Percentiles rank a stretch among this genome's conserved stretches.
Conservation (phyloP, 2,329 filamentous ascomycete genomes). For the Colletotrichum shisoi region DNA sequence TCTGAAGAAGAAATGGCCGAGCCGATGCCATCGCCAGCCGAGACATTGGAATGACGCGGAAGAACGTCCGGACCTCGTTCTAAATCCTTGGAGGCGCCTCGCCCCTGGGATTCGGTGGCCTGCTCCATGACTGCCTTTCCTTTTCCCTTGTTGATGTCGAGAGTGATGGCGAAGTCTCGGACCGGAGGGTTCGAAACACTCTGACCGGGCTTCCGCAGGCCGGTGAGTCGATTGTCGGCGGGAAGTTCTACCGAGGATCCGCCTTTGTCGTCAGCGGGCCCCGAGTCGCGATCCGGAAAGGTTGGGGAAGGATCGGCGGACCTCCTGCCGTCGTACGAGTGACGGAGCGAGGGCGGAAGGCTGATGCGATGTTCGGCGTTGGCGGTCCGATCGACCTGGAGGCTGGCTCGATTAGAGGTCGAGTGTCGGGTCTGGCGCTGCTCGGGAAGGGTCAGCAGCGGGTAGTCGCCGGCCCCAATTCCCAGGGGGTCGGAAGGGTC, state of each 20-base stretch:
- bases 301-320: constrained; percentile 47
- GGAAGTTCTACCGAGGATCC: constrained; percentile 19
- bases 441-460: constrained; percentile 61
- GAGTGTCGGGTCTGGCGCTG: constrained; percentile 58
- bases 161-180: constrained; percentile 35
- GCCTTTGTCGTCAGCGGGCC: constrained; percentile 32
- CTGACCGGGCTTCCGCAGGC: constrained; percentile 45
- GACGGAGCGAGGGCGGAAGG: constrained; percentile 62
- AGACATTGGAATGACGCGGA: constrained; percentile 58
- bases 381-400: constrained; percentile 59
- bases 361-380: constrained; percentile 60
- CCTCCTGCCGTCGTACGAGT: constrained; percentile 62
- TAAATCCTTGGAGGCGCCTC: constrained; percentile 60
- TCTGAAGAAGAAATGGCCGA: constrained; percentile 64
- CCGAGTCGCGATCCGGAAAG: constrained; percentile 39
- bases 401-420: constrained; percentile 56
- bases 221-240: constrained; percentile 39
- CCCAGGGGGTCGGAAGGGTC: constrained; percentile 50
- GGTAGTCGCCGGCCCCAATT: constrained; percentile 57
- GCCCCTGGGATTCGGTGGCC: constrained; percentile 48
- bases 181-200: constrained; percentile 43
- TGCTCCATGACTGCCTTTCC: constrained; percentile 58
- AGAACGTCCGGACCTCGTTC: constrained; percentile 61
- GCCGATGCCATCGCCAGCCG: constrained; percentile 61
- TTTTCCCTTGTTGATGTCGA: constrained; percentile 60